Evolutionary conservation across 805 yeast genomes (phyloP), one percentile per base, ranked within the genome.

Genomic region (Candida boleticola): DNA sequence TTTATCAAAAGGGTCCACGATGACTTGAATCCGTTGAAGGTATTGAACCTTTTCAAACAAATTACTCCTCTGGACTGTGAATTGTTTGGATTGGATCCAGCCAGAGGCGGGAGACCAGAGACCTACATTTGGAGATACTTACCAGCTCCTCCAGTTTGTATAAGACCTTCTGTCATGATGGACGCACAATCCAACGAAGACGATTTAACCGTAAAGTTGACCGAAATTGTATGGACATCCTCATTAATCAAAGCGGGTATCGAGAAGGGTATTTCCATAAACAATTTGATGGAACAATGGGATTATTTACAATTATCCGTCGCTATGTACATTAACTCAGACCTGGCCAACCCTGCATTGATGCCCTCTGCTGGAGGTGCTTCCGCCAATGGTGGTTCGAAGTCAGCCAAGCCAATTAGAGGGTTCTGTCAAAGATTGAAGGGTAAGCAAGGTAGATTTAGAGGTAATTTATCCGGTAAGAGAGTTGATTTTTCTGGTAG

Each of bases 131-230:
- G 99, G 99, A 79, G 96, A 58, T 93, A 90, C 60, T 75, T 93
- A 41, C 99, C 99, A 0, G 98, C 98, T 0, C 99, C 99, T 1
- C 99, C 99, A 0, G 97, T 95, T 16, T 93, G 99, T 74, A 93
- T 93, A 42, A 80, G 99, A 51, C 99, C 99, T 3, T 90, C 98
- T 3, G 98, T 93, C 23, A 74, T 82, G 71, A 89, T 88, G 90
- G 89, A 87, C 60, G 80, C 85, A 20, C 93, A 95, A 25, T 84
- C 95, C 16, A 93, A 93, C 64, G 99, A 93, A 68, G 99, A 93
- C 66, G 99, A 95, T 66, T 71, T 93, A 50, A 93, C 99, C 0
- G 97, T 90, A 25, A 93, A 93, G 60, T 71, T 93, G 44, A 89
- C 98, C 0, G 99, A 93, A 66, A 88, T 93, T 48, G 98, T 90